Base-by-base conservation (phyloP, 2,329 filamentous ascomycete genomes). In the Ophiostoma sp. region DNA sequence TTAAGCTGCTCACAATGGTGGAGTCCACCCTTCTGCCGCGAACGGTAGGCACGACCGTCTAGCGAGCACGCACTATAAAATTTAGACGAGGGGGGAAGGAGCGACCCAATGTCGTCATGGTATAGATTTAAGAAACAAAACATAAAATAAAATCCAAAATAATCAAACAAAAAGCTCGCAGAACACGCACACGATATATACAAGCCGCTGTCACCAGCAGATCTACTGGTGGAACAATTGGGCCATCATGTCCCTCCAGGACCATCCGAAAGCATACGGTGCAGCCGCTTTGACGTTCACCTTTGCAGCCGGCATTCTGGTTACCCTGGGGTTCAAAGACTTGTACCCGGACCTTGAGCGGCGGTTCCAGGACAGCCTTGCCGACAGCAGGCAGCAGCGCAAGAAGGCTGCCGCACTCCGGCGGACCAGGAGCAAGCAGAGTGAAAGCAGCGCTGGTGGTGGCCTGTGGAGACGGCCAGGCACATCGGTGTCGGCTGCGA, bases 251-350 rank as follows among this genome's bases (percentile, higher is more conserved):
- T 84, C 85, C 71, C 76, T 88, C 68, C 85, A 81, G 74, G 82
- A 87, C 73, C 85, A 89, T 71, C 85, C 86, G 40, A 84, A 82
- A 75, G 83, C 82, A 70, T 89, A 88, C 75, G 84, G 86, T 77
- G 83, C 84, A 3, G 85, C 88, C 41, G 91, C 89, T 71, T 77
- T 93, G 58, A 82, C 86, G 68, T 80, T 87, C 27, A 90, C 91
- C 75, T 96, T 97, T 74, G 77, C 89, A n/a, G 84, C 91, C 9
- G 93, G 93, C 60, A 83, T 93, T 67, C 80, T 92, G 66, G 77
- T 93, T 68, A 92, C 92, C 0, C 79, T 95, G 2, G 89, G 89
- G 69, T 87, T 92, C 79, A 93, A 93, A 77, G 90, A 94, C 75
- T 77, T 93, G 49, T 93, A 93, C 74, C 88, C 90, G 0, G 89